Evolutionary conservation across 2,329 filamentous ascomycete species (phyloP), one percentile per base, ranked within the genome.

Genomic region (Ilyonectria destructans): DNA sequence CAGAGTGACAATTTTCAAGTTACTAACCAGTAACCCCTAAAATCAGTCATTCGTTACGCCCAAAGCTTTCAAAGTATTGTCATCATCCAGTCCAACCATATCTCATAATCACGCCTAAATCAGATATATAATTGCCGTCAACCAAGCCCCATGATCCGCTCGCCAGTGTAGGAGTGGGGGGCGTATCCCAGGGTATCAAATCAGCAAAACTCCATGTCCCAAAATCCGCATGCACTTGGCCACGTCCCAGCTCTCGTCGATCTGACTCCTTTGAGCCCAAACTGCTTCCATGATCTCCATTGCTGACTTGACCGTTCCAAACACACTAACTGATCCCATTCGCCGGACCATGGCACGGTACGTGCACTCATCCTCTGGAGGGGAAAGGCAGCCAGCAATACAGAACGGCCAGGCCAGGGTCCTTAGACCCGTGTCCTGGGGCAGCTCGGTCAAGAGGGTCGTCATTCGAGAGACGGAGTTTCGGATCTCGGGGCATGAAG

Each of bases 261-360:
- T 80, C 59, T 79, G 70, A 10, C 79, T 79, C 9, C 82, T 75
- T 29, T 74, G 74, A 2, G 79, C 77, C 85, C 85, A 87, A 1
- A 86, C 83, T 33, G 76, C 78, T 72, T 86, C 83, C 82, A 86
- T 84, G 23, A 86, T 79, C 15, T 78, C 77, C 37, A 85, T 73
- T 3, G 84, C 83, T 60, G 84, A 81, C 62, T 77, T 80, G 17
- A 85, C 77, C 0, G 85, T 84, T 2, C 86, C 85, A 65, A 87
- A 86, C 2, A 84, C 77, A 59, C 80, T 80, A 4, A 86, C 68
- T 2, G 82, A 77, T 4, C 85, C 84, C 68, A 88, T 80, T 2
- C 77, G 75, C 10, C 71, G 73, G 2, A 83, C 79, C 74, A 87
- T 78, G 4, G 75, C 76, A 1, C 85, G 79, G 54, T 85, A 85